Base-by-base conservation (phyloP, 2,329 filamentous ascomycete genomes). In the Pyrenochaeta sp. region DNA sequence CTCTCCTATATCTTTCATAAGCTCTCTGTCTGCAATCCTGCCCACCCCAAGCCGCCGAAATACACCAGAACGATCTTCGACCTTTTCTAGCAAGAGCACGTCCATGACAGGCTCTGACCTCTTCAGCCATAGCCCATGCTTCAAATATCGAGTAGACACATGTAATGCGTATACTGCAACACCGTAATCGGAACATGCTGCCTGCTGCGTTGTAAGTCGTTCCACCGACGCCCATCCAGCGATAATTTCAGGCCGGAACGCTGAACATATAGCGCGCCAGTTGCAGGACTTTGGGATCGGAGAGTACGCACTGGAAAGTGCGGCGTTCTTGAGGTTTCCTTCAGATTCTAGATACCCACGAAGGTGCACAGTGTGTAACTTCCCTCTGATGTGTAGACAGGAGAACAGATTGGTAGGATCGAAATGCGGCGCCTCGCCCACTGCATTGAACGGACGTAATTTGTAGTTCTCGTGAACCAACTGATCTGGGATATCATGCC, bases 371-470 rank as follows among this genome's bases (percentile, higher is more conserved):
- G 28, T 31, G 14, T 31, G 28, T 19, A 31, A 11, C 28, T 15
- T 31, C 9, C 28, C 28, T 5, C 28, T 15, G 7, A 31, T 31
- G 20, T 31, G 28, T 17, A 31, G 28, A 19, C 28, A 31, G 8
- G 28, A 31, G 15, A 31, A 31, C 28, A 31, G 18, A 15, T 31
- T 31, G 10, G 28, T 31, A 3, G 28, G 28, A 19, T 31, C 28
- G n/a, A 31, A 31, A 11, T 31, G 15, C 15, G 28, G 7, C 15
- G 15, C 28, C 15, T 31, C 28, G 15, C 15, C n/a, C 6, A 11
- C n/a, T 3, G 28, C 15, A 19, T 19, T 31, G 5, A 10, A 31
- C 3, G 28, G 15, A 9, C 28, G 14, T 19, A 31, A 9, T 17
- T 18, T 31, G 28, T 10, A 31, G 14, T 31, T 15, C 6, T 31